These are phyloP conservation scores for Microglena sp. DNA, from an alignment of 139 green algal species.

Conservation along the genomic window DNA sequence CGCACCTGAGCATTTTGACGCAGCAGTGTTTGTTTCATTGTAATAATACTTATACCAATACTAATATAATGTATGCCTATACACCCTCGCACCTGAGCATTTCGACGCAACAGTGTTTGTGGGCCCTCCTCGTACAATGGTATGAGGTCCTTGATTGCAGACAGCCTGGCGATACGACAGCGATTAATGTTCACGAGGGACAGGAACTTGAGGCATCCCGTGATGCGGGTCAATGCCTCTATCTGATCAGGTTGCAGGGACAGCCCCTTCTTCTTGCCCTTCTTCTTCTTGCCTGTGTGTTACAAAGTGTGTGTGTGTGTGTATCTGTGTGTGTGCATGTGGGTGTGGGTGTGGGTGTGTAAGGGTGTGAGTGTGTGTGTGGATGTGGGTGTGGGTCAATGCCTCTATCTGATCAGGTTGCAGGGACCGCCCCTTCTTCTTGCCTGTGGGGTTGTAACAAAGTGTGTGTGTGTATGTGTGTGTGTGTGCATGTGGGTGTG, in stretches of 20 bases:
- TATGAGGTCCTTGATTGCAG: slow-evolving; percentile 6
- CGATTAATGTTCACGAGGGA: slow-evolving; percentile 10
- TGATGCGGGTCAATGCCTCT: slow-evolving; percentile 5
- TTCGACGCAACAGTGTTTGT: slow-evolving; percentile 17
- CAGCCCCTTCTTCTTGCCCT: slow-evolving; percentile 21
- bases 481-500: no score
- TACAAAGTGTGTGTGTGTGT: slow-evolving; percentile 5
- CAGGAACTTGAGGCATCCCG: slow-evolving; percentile 24
- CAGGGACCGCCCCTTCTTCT: no score
- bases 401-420: no score
- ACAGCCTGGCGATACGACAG: slow-evolving; percentile 23
- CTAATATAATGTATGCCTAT: no score
- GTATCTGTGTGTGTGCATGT: no score
- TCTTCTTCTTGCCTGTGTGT: slow-evolving; percentile 19
- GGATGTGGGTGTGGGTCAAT: no score
- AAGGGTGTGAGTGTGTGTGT: no score
- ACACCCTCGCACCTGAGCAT: slow-evolving; percentile 15
- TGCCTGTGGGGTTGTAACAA: slow-evolving; percentile 10
- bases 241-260: slow-evolving; percentile 15
- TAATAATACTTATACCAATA: no score
- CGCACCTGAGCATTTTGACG: slow-evolving; percentile 18
- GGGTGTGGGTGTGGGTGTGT: no score
- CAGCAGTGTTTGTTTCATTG: no score
- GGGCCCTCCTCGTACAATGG: slow-evolving; percentile 18
- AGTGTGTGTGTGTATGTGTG: no score